These are phyloP conservation scores for Graphilbum sp. DNA, from an alignment of 2,329 filamentous ascomycete species.

Conservation along the genomic window DNA sequence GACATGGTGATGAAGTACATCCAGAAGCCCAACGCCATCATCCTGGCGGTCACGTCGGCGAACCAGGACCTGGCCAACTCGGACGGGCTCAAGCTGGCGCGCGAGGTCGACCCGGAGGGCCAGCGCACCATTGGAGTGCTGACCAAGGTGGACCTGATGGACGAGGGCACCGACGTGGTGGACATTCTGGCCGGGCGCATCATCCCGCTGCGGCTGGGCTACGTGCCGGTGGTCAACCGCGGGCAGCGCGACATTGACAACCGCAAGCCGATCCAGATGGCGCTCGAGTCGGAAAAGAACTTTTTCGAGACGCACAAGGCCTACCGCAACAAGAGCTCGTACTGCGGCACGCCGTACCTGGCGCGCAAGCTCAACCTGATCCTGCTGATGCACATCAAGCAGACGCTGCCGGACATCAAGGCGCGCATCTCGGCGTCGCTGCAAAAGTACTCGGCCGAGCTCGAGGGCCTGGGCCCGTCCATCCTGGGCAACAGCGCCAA, in stretches of 20 bases:
- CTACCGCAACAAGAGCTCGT: conserved; percentile 95
- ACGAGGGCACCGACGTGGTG: conserved; percentile 92
- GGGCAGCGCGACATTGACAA: conserved; percentile 98
- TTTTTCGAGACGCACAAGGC: conserved; percentile 99
- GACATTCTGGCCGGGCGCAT: conserved; percentile 96
- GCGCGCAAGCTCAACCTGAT: conserved; percentile 96
- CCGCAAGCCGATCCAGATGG: conserved; percentile 82
- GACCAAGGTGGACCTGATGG: conserved; percentile 96
- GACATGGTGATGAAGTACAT: conserved; percentile 97
- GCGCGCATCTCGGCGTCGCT: conserved; percentile 86
- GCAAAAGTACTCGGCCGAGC: conserved; percentile 75
- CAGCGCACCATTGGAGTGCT: conserved; percentile 91
- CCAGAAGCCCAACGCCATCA: conserved; percentile 95
- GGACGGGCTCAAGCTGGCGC: conserved; percentile 87
- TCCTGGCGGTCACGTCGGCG: conserved; percentile 88
- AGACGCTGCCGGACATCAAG: conserved; percentile 97
- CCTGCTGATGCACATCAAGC: conserved; percentile 99
- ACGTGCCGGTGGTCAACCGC: conserved; percentile 91
- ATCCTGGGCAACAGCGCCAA: conserved; percentile 93
- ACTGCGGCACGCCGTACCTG: conserved; percentile 94
- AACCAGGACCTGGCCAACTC: conserved; percentile 99
- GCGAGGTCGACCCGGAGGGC: conserved; percentile 90
- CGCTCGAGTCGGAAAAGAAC: conserved; percentile 83
- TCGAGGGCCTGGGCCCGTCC: conserved; percentile 73
- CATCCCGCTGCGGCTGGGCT: conserved; percentile 85